Evolutionary conservation across 78 protist species (phyloP), one percentile per base, ranked within the genome.

Genomic region (Dictyostelium capitatum): DNA sequence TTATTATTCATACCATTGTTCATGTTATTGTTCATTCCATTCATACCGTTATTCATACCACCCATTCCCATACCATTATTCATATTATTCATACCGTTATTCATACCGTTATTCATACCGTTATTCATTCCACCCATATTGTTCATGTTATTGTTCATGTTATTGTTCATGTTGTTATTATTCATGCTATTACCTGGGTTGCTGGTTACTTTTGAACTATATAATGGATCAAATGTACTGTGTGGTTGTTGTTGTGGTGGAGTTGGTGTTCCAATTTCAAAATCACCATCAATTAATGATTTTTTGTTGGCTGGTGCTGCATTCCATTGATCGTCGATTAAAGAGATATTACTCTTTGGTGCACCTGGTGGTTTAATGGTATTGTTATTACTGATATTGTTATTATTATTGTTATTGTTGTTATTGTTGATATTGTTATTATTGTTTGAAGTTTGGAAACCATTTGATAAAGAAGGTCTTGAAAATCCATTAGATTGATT

Each of bases 241-340:
- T 56, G 83, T 87, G 93, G 85, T 59, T 32, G 50, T 28, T 74
- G 54, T 87, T 70, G 93, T 74, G 50, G 73, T 74, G 50, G 73
- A 15, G 23, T 3, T 43, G 7, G 23, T 20, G 62, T 15, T 28
- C 51, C 23, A 11, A 10, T 20, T 23, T 41, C 41, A 59, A 50
- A 41, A 79, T 79, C 89, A 67, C 69, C 89, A 82, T 82, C 89
- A 47, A 82, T 82, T 51, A 82, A 82, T 47, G 65, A 50, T 50
- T 69, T 69, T 17, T 67, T 82, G 20, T 41, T 23, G 43, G 70
- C n/a, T 64, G 89, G 28, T 50, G 89, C 79, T 19, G 64, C 20
- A 25, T 69, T 70, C 78, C 89, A 54, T 57, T 57, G 67, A 15
- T 82, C 89, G 46, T 84, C 92, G 6, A 84, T 37, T 25, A 84